Evolutionary conservation across 2,329 filamentous ascomycete genomes (phyloP).

Genomic region (Diplodia mutila): DNA sequence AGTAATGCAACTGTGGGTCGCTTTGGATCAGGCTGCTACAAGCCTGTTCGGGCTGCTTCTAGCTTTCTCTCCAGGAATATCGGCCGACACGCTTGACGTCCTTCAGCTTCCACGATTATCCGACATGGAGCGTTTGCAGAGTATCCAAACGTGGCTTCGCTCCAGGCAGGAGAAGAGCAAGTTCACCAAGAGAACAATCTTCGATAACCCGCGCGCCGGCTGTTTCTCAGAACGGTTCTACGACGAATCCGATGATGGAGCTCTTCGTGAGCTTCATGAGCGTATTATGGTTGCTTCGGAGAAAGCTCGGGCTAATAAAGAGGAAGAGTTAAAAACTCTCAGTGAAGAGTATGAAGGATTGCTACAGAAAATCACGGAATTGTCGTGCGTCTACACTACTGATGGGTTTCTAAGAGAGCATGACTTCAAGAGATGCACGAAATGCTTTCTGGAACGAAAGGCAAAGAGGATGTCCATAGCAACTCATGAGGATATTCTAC

Average conservation of each 20-base stretch:
- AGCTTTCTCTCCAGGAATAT: conserved; percentile 58
- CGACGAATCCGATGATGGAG: conserved; percentile 31
- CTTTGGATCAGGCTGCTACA: conserved; percentile 57
- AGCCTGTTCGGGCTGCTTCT: conserved; percentile 52
- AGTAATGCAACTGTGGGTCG: conserved; percentile 62
- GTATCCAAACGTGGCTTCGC: conserved; percentile 56
- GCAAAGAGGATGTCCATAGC: conserved; percentile 49
- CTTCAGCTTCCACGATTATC: conserved; percentile 54
- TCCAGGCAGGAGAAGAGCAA: conserved; percentile 38
- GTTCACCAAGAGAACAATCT: conserved; percentile 47
- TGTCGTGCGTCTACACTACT: conserved; percentile 38
- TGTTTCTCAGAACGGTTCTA: conserved; percentile 56
- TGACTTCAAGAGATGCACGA: conserved; percentile 45
- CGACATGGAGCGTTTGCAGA: conserved; percentile 57
- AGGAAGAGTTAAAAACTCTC: conserved; percentile 43
- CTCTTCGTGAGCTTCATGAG: conserved; percentile 38
- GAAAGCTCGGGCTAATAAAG: conserved; percentile 39
- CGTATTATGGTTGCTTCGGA: conserved; percentile 43
- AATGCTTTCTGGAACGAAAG: conserved; percentile 46
- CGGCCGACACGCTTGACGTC: conserved; percentile 55
- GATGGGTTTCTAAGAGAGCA: not conserved
- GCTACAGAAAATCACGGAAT: conserved; percentile 38
- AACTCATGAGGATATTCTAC: conserved; percentile 57
- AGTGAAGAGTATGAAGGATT: conserved; percentile 45
- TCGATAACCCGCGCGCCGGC: conserved; percentile 47